A percentile compares a stretch with the other conserved stretches of the same genome.
phyloP scores from a whole-genome alignment of 208 protist species.

The Leptomonas pyrrhocoris region DNA sequence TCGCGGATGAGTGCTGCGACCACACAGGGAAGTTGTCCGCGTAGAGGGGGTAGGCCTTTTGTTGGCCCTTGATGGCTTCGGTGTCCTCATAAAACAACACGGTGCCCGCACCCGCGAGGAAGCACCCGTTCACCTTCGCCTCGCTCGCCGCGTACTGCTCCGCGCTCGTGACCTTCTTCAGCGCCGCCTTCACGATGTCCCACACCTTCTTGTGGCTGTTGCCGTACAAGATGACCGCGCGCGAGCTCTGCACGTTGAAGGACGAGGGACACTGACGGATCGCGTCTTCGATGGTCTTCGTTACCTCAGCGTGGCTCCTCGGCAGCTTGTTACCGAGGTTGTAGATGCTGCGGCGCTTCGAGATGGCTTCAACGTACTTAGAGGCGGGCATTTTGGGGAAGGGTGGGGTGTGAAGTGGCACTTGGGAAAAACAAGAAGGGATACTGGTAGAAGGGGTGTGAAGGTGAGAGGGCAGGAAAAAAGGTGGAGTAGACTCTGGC shows the following conservation, averaged over 20 bases:
- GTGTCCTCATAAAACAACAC: conserved; percentile 68
- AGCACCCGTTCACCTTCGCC: conserved; percentile 49
- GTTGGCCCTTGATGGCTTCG: conserved; percentile 34
- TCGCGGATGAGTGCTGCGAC: conserved; percentile 51
- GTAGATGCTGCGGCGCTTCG: conserved; percentile 52
- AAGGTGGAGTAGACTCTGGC: too few species aligned
- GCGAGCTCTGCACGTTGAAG: conserved; percentile 66
- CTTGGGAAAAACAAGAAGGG: neutral
- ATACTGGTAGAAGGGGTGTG: neutral
- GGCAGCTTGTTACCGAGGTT: conserved; percentile 42
- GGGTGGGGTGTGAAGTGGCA: neutral
- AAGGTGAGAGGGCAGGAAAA: too few species aligned
- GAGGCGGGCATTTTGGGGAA: neutral
- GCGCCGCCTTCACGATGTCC: conserved; percentile 45
- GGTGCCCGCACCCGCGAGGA: conserved; percentile 56
- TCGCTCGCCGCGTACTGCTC: conserved; percentile 38
- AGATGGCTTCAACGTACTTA: conserved; percentile 22
- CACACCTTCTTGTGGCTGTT: conserved; percentile 58
- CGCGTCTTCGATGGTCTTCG: conserved; percentile 38
- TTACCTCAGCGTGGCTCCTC: conserved; percentile 29
- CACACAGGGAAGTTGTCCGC: conserved; percentile 46
- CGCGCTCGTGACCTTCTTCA: conserved; percentile 34
- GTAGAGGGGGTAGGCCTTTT: conserved; percentile 50
- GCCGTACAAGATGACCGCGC: conserved; percentile 60
- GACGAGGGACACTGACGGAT: conserved; percentile 47